Evolutionary conservation across 805 yeast genomes (phyloP).

Genomic region (Wickerhamiella spandovensis): DNA sequence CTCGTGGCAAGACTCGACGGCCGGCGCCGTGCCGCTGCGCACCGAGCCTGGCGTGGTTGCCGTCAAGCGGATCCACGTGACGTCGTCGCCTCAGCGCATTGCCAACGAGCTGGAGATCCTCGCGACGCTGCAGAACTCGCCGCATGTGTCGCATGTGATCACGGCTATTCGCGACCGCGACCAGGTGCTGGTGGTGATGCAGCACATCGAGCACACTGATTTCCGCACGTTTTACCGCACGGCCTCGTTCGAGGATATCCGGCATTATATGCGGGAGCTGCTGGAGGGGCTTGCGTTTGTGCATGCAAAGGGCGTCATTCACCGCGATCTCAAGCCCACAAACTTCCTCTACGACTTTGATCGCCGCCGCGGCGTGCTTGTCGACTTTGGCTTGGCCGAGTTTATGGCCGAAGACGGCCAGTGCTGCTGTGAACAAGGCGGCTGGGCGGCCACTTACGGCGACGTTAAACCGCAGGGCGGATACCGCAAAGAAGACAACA

Average conservation of each 20-base stretch:
- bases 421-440: constrained; percentile 10
- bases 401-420: constrained; percentile 25
- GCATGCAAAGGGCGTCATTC: constrained; percentile 68
- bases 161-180: constrained; percentile 82
- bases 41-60: constrained; percentile 42
- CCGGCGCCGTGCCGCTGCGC: constrained; percentile 1
- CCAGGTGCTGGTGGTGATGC: constrained; percentile 85
- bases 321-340: constrained; percentile 84
- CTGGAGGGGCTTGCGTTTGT: constrained; percentile 63
- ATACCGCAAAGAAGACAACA: constrained; percentile 73
- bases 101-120: constrained; percentile 74
- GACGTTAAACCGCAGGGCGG: constrained; percentile 37
- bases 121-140: constrained; percentile 27
- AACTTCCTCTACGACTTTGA: constrained; percentile 59
- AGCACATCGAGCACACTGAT: constrained; percentile 82
- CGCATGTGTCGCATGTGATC: constrained; percentile 73
- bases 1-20: constrained; percentile 18
- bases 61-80: constrained; percentile 81
- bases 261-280: constrained; percentile 65
- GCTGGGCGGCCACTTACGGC: constrained; percentile 16
- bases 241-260: constrained; percentile 65
- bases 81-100: constrained; percentile 87
- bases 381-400: constrained; percentile 90
- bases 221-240: constrained; percentile 77
- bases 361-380: constrained; percentile 62